These are phyloP conservation scores for Tetrapisispora namnaoensis DNA, from an alignment of 805 yeast genomes.

Conservation along the genomic window DNA sequence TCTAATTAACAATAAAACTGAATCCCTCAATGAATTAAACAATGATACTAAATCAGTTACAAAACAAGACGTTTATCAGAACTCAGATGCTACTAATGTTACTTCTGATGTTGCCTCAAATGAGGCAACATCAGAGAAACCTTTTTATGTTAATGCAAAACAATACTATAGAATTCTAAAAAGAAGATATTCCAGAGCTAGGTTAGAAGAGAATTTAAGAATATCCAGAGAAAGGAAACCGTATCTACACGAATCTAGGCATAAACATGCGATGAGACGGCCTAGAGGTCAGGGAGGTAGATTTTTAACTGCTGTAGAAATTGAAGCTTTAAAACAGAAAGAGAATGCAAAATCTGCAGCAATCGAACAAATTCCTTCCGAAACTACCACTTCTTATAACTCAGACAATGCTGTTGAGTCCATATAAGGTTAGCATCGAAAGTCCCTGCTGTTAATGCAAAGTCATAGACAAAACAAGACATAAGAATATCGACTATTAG, in stretches of 20 bases:
- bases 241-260: constrained; percentile 82
- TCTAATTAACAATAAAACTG: not conserved
- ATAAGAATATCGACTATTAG: too few species aligned
- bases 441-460: too few species aligned
- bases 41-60: not conserved
- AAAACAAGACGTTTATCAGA: not conserved
- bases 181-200: constrained; percentile 88
- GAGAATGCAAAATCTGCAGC: constrained; percentile 5
- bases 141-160: constrained; percentile 94
- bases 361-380: not conserved
- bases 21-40: not conserved
- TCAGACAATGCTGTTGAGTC: not conserved
- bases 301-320: constrained; percentile 86
- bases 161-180: constrained; percentile 92
- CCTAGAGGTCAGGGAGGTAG: constrained; percentile 99
- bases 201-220: constrained; percentile 82
- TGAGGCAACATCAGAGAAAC: constrained; percentile 38
- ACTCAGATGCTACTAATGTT: not conserved
- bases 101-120: not conserved
- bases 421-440: not conserved
- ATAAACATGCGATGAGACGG: constrained; percentile 97
- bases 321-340: constrained; percentile 43
- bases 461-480: too few species aligned
- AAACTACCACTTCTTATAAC: too few species aligned
- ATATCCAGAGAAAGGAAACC: constrained; percentile 87